These are phyloP conservation scores for Colletotrichum eremochloae DNA, from an alignment of 2,329 filamentous ascomycete genomes.

Conservation along the genomic window DNA sequence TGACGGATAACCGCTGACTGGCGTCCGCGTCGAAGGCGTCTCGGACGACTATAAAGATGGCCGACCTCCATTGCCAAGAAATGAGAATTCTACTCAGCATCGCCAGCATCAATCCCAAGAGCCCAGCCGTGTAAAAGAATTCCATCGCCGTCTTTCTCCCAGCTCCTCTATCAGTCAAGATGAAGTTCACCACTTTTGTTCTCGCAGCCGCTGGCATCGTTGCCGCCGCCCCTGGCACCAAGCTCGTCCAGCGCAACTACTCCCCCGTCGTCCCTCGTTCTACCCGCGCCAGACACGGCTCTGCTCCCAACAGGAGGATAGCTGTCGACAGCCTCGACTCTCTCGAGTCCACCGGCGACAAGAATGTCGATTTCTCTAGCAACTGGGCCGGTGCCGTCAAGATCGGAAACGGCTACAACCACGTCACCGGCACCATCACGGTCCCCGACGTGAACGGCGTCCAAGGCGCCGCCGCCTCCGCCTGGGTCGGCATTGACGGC, in stretches of 20 bases:
- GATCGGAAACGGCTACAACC: slow-evolving; percentile 46
- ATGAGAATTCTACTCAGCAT: background rate
- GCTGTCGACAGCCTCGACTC: slow-evolving; percentile 6
- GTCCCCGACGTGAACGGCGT: slow-evolving; percentile 46
- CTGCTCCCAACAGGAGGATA: slow-evolving; percentile 42
- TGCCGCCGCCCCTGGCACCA: slow-evolving; percentile 39
- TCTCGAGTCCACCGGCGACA: slow-evolving; percentile 16
- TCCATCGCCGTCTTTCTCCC: no score
- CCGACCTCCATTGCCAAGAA: background rate
- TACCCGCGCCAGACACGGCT: slow-evolving; percentile 26
- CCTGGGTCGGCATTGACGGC: slow-evolving; percentile 64
- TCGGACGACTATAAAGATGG: slow-evolving; percentile 16
- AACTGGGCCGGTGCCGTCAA: slow-evolving; percentile 51
- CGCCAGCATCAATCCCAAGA: slow-evolving; percentile 22
- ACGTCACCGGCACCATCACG: slow-evolving; percentile 49
- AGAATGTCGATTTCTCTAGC: slow-evolving; percentile 44
- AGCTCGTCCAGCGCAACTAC: slow-evolving; percentile 31
- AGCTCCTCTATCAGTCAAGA: background rate
- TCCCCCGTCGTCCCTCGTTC: slow-evolving; percentile 23
- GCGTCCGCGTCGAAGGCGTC: background rate
- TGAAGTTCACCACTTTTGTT: slow-evolving; percentile 42
- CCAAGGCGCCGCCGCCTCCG: slow-evolving; percentile 49
- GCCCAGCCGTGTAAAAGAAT: background rate
- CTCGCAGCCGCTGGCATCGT: slow-evolving; percentile 40
- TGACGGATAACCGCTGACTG: background rate